Evolutionary conservation across 2,329 filamentous ascomycete genomes (phyloP), one percentile per base, ranked within the genome.

Genomic region (Acrocalymma vagum): DNA sequence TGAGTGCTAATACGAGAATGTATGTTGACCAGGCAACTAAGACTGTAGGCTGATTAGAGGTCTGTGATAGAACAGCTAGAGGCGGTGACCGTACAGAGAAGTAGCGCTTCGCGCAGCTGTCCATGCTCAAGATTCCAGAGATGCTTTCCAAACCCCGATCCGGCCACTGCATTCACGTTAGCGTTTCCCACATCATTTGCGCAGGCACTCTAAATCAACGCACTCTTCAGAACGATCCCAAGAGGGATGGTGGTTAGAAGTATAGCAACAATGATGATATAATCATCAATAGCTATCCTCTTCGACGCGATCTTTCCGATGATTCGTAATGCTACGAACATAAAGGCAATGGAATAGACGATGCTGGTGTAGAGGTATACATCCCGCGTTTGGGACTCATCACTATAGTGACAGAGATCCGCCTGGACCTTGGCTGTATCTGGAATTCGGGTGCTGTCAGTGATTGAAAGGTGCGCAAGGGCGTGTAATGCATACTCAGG

Each of bases 81-180:
- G 3, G 10, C 2, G 4, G 17, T 11, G 5, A 28, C 29, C 42
- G 17, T 45, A 47, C 50, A 60, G 3, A 47, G 40, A 6, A 31
- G 35, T 15, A 60, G 45, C 28, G 41, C 42, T 2, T 41, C 29
- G 16, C 41, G 29, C 4, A 59, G 37, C 5, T 45, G 38, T 0
- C 42, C 51, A 9, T 32, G 38, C 24, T 48, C 7, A 9, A 55
- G 40, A 23, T 50, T 41, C 49, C 56, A 55, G 15, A 60, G 10
- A 38, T 63, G 60, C 13, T 55, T 32, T 4, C 60, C 60, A 30
- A 63, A 62, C 13, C 58, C 58, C 5, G 42, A 33, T n/a, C 41
- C 20, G 2, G 48, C 45, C 55, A 63, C 56, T 62, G 9, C 2
- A 14, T 1, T 3, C n/a, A 17, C 2, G 28, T 58, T 22, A 60